These are phyloP conservation scores for Fistulifera solaris DNA, from an alignment of 108 stramenopile species.

Conservation along the genomic window DNA sequence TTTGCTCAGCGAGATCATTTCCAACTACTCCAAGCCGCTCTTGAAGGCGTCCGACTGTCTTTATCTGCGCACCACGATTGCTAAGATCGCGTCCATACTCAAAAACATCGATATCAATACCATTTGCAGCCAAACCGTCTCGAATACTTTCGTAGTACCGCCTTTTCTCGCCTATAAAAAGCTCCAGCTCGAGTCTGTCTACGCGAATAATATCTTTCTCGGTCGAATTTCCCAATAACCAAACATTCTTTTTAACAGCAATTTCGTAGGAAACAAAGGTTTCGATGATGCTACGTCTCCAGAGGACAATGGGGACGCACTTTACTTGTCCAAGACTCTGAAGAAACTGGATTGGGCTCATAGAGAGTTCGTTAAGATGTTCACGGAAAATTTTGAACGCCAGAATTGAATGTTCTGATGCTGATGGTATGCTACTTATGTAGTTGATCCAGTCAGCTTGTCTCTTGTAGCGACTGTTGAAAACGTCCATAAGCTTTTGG, in stretches of 20 bases:
- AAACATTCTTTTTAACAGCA: too few relatives aligned
- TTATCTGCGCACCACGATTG: too few relatives aligned
- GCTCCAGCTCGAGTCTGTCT: not conserved
- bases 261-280: not conserved
- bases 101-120: not conserved
- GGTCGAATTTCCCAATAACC: not conserved
- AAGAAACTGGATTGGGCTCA: not conserved
- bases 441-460: not conserved
- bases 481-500: not conserved
- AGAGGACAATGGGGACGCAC: not conserved
- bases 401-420: not conserved
- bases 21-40: too few relatives aligned
- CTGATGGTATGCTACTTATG: not conserved
- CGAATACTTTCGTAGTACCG: not conserved
- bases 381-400: not conserved
- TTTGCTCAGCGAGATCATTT: too few relatives aligned
- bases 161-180: not conserved
- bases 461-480: not conserved
- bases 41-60: too few relatives aligned
- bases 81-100: not conserved
- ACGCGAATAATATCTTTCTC: not conserved
- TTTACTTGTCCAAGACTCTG: too few relatives aligned
- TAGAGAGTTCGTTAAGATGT: not conserved
- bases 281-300: not conserved
- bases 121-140: not conserved